Conservation (phyloP, 768 basidiomycete genomes). For the Mrakia gelida region DNA sequence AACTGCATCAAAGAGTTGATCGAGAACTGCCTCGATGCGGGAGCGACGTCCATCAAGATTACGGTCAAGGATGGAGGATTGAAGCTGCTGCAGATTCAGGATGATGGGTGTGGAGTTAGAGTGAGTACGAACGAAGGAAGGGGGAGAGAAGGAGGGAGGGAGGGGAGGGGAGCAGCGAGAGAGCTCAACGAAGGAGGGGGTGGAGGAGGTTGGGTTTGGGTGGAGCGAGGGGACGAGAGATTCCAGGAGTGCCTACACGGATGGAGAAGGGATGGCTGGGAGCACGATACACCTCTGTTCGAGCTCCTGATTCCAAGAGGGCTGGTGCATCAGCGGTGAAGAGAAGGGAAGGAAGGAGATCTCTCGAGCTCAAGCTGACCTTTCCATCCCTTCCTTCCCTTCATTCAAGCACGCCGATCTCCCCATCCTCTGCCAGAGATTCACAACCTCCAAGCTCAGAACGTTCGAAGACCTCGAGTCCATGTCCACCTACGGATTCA, state of each 20-base stretch:
- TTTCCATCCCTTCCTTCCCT: neutral
- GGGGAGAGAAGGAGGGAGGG: neutral
- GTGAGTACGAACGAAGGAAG: conserved; percentile 50
- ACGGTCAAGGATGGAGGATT: conserved; percentile 92
- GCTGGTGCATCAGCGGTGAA: neutral
- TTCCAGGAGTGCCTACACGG: no score
- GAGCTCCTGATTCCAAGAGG: conserved; percentile 39
- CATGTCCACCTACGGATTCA: conserved; percentile 90
- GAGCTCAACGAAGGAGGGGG: neutral
- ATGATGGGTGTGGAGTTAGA: conserved; percentile 92
- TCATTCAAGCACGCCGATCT: conserved; percentile 77
- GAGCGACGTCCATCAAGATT: conserved; percentile 76
- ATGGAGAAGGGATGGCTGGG: no score
- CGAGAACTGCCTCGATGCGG: conserved; percentile 93
- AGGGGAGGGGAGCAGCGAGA: neutral
- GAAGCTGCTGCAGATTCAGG: conserved; percentile 90
- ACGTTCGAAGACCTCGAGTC: conserved; percentile 77
- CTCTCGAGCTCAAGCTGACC: conserved; percentile 15
- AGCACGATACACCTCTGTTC: neutral
- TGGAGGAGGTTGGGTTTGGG: no score
- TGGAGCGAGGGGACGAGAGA: neutral
- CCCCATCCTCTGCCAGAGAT: conserved; percentile 84
- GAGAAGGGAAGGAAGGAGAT: neutral
- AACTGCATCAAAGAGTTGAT: conserved; percentile 94
- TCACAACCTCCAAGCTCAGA: conserved; percentile 89